Evolutionary conservation across 495 filamentous ascomycete genomes (phyloP), one percentile per base, ranked within the genome.

Genomic region (Neurospora cerealis): DNA sequence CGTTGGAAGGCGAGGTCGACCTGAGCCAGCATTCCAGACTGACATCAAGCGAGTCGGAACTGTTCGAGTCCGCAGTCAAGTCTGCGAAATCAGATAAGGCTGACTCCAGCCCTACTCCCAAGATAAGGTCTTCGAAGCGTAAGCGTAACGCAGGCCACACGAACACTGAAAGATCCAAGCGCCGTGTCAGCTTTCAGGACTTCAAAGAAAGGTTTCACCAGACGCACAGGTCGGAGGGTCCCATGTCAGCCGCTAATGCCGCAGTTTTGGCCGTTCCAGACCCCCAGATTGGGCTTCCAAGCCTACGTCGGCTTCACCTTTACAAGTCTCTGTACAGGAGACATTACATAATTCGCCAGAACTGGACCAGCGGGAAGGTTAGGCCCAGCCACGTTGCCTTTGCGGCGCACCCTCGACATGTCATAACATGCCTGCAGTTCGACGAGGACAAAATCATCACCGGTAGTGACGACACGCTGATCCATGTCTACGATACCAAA

Each of bases 371-470:
- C 62, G 89, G 91, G 3, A 90, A 93, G 71, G 88, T 94, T 34
- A 92, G 93, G 77, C 96, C 96, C n/a, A 89, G 91, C 73, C 96
- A 99, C 78, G 91, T 98, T 39, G 96, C 96, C 15, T 98, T 99
- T 83, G 90, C 93, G 4, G 96, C 96, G 6, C 96, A 99, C 78
- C 93, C 95, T 72, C 89, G 94, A 5, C 95, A 98, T 83, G 96
- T 99, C 69, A 96, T 99, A 24, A 99, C 96, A 9, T 99, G 96
- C 77, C 86, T 99, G 71, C 95, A 98, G 77, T 98, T 99, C 76
- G 96, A 99, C 77, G 91, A 93, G 38, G 96, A 98, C 83, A 98
- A 98, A 82, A 97, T 99, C 72, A 85, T 99, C 73, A 99, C 96
- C 13, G 96, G 96, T 38, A 98, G 95, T 77, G 96, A 99, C 82